Base-by-base conservation (phyloP, 768 basidiomycete genomes). In the Ephemerocybe angulata region DNA sequence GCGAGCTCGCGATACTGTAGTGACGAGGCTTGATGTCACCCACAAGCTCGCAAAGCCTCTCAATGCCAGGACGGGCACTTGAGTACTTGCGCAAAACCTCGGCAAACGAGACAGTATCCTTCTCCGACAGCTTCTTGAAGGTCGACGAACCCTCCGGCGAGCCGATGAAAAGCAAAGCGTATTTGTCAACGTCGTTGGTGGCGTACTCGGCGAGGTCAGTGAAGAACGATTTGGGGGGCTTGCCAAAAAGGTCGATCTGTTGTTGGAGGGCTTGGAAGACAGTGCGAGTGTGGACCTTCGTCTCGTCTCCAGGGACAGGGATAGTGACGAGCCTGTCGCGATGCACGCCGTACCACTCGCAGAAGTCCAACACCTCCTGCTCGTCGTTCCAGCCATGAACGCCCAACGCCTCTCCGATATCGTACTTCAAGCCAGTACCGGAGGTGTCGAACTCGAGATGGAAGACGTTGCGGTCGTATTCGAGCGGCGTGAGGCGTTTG, bases 391-490 rank as follows among this genome's bases (percentile, higher is more conserved):
- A 98, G 6, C 97, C 97, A 67, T 99, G 94, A 40, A 98, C 79
- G 41, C 95, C 97, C 37, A 99, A 85, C 12, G 97, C 97, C 72
- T 98, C 97, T 54, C 97, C 97, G 53, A 98, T 93, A 31, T 84
- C 86, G 70, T 99, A 99, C 72, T 88, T 93, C 58, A 99, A 80
- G 8, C 94, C 94, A 22, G 97, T 99, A 29, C 91, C 90, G 25
- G 82, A 75, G 2, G 91, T 93, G 67, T 94, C 85, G 67, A 99
- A 95, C 75, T 98, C 97, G 61, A 99, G 81, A 73, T 99, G 97
- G 79, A 98, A 98, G 29, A 99, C 94, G 71, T 99, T 98, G 62
- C 97, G 91, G 70, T 98, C 90, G 72, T 99, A 99, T 58, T 96
- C 93, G 61, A 84, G 70, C 29, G 97, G 97, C 1, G 97, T 98